These are phyloP conservation scores for Corniculantispora saksenae DNA, from an alignment of 2,329 filamentous ascomycete species.

Conservation along the genomic window DNA sequence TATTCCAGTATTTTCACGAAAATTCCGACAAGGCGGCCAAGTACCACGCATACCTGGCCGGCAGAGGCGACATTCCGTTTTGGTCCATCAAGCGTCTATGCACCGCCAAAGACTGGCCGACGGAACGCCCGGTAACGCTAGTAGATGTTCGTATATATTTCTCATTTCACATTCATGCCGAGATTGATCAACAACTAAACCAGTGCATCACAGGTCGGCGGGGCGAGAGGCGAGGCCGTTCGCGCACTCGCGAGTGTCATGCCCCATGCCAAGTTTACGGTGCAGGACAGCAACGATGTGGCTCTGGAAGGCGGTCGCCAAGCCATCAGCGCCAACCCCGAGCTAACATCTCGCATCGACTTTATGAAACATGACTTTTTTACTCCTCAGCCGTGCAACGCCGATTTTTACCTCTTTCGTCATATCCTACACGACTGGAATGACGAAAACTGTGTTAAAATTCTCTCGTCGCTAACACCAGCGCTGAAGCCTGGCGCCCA, in stretches of 20 bases:
- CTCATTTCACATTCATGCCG: not conserved
- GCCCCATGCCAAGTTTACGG: not conserved
- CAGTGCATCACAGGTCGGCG: too few species aligned
- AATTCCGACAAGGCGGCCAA: not conserved
- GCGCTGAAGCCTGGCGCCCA: conserved; percentile 44
- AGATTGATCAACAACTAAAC: too few species aligned
- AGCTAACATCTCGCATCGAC: conserved; percentile 33
- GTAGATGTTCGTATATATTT: not conserved
- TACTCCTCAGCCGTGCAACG: conserved; percentile 36
- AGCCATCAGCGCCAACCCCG: not conserved
- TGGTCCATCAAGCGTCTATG: not conserved
- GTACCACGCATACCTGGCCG: not conserved
- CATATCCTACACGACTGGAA: conserved; percentile 58
- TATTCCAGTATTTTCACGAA: not conserved
- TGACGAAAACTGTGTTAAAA: conserved; percentile 41
- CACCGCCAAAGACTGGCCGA: not conserved
- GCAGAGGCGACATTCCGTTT: not conserved
- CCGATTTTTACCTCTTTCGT: conserved; percentile 51
- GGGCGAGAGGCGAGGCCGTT: not conserved
- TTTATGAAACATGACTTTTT: conserved; percentile 42
- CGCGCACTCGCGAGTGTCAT: not conserved
- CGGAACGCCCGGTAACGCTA: not conserved
- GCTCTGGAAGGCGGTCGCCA: not conserved
- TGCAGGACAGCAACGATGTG: not conserved
- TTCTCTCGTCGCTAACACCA: conserved; percentile 43